A percentile compares a stretch with the other conserved stretches of the same genome.
Evolutionary conservation across 2,329 filamentous ascomycete species (phyloP).

Genomic region (Ceratocystis cacaofunesta): DNA sequence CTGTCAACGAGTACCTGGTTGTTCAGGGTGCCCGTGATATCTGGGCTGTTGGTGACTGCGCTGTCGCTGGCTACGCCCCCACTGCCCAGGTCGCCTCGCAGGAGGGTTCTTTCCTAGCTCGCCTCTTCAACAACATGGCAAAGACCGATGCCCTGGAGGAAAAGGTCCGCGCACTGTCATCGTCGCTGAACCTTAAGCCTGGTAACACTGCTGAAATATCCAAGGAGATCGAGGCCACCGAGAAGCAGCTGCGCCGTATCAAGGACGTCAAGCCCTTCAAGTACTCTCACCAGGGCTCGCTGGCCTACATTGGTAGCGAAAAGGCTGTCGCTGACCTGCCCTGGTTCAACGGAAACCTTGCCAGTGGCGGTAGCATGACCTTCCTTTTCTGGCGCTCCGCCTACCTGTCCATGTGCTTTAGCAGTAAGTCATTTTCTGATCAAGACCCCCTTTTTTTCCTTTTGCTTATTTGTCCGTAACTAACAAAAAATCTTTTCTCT

Average conservation of each 20-base stretch:
- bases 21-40: conserved; percentile 95
- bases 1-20: conserved; percentile 96
- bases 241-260: conserved; percentile 74
- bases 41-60: conserved; percentile 96
- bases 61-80: conserved; percentile 91
- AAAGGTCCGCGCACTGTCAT: conserved; percentile 56
- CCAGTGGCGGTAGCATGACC: conserved; percentile 81
- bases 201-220: conserved; percentile 53
- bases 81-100: conserved; percentile 94
- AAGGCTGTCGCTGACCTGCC: conserved; percentile 94
- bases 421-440: conserved; percentile 52
- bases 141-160: conserved; percentile 73
- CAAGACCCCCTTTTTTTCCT: neutral
- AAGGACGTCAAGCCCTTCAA: conserved; percentile 96
- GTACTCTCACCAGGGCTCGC: conserved; percentile 91
- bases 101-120: conserved; percentile 87
- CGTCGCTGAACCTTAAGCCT: conserved; percentile 43
- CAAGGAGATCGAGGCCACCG: conserved; percentile 65
- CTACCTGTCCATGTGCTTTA: conserved; percentile 99
- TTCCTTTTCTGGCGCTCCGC: conserved; percentile 98
- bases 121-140: conserved; percentile 98
- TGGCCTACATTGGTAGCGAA: conserved; percentile 97
- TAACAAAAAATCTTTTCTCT: neutral
- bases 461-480: neutral
- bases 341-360: conserved; percentile 95